Base-by-base conservation (phyloP, 306 rosid genomes). In the Glycine tomentella region DNA sequence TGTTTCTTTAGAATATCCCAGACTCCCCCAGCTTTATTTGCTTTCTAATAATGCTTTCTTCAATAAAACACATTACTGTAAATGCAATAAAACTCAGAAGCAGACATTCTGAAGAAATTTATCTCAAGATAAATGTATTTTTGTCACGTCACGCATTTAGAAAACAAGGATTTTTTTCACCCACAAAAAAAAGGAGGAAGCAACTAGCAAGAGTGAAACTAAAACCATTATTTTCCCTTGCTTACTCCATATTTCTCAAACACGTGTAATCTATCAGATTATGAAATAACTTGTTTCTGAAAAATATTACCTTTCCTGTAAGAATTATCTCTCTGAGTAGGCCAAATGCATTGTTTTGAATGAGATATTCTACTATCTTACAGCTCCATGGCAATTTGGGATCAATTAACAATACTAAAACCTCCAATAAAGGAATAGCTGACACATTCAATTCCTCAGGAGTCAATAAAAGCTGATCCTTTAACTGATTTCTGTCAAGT, bases 111-210 rank as follows among this genome's bases (percentile, higher is more conserved):
- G 64, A 56, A 4, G 45, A 33, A 49, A 67, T 57, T 31, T 40
- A 49, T 64, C 69, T 65, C 20, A 44, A 20, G 80, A 74, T 31
- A 64, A 52, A 73, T 73, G 49, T 53, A 31, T 15, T 42, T 52
- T 63, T 14, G 72, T 73, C 61, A 74, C 7, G 0, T 25, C 46
- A 58, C 0, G 0, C 64, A 38, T 16, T 33, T 13, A 53, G 25
- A 65, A 78, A 78, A 78, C 36, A 55, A 67, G 82, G 4, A 33
- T 38, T 44, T 34, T 71, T 71, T 65, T 31, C 50, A 73, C n/a
- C 53, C 38, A 49, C 3, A n/a, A 33, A 72, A 14, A 55, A 38
- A 25, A 31, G 5, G 42, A 59, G 13, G 46, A 51, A 44, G 63
- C 40, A 36, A 36, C 40, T 36, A 36, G 40, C 20, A 65, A 38